Conservation (phyloP, 345 rosid species). For the Sonneratia alba region DNA sequence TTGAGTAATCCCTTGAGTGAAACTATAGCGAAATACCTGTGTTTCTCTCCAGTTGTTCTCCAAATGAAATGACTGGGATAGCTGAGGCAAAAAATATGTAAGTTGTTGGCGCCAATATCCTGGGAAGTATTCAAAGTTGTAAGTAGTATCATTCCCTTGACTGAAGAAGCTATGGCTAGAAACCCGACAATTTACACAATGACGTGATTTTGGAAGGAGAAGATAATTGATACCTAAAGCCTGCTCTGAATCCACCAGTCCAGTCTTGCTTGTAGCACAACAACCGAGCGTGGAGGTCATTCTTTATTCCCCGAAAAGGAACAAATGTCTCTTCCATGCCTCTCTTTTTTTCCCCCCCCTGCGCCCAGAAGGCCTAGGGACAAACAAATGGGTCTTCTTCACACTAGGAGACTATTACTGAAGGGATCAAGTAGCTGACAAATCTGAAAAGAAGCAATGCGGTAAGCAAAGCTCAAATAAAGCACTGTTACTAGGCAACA, state of each 20-base stretch:
- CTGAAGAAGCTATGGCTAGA: neutral
- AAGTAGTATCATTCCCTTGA: neutral
- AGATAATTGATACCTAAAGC: slow-evolving; percentile 47
- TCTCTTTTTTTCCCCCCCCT: neutral
- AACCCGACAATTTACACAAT: neutral
- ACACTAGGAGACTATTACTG: neutral
- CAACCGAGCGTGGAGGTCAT: slow-evolving; percentile 67
- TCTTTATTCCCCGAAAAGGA: slow-evolving; percentile 76
- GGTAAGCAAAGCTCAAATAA: slow-evolving; percentile 3
- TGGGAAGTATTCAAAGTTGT: slow-evolving; percentile 7
- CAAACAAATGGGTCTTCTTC: neutral
- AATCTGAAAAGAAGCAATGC: slow-evolving; percentile 1
- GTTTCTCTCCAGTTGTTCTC: slow-evolving; percentile 83
- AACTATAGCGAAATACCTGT: slow-evolving; percentile 36
- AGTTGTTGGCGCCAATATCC: slow-evolving; percentile 95
- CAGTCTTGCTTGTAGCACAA: slow-evolving; percentile 90
- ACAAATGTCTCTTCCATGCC: slow-evolving; percentile 83
- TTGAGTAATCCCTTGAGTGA: neutral
- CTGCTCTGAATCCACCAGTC: slow-evolving; percentile 71
- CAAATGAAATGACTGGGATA: slow-evolving; percentile 86
- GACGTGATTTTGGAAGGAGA: neutral
- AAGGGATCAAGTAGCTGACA: neutral
- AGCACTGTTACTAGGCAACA: neutral
- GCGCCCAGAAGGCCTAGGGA: neutral
- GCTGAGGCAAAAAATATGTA: slow-evolving; percentile 96